These are phyloP conservation scores for Coemansia sp. DNA, from an alignment of 192 early-diverging fungal species.

Conservation along the genomic window DNA sequence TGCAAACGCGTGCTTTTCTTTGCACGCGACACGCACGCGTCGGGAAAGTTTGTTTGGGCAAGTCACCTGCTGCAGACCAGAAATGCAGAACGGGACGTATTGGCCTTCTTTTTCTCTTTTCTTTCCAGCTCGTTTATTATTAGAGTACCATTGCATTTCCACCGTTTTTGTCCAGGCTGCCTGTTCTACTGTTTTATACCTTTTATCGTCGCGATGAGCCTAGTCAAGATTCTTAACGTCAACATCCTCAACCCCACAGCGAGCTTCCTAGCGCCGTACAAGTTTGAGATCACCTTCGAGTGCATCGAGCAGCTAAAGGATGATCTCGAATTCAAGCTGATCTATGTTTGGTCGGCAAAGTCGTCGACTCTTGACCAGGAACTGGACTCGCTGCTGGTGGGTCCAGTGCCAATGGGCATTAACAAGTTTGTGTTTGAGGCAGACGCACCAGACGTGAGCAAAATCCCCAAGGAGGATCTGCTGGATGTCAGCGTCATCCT, in stretches of 20 bases:
- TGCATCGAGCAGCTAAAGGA: conserved; percentile 82
- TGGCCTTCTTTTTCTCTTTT: conserved; percentile 3
- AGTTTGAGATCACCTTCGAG: conserved; percentile 98
- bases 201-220: conserved; percentile 58
- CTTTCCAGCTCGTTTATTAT: background rate
- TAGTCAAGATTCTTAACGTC: conserved; percentile 80
- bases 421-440: conserved; percentile 91
- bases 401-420: conserved; percentile 91
- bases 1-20: background rate
- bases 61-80: background rate
- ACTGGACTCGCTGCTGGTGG: conserved; percentile 92
- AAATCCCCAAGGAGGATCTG: conserved; percentile 78
- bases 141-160: background rate
- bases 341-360: conserved; percentile 92
- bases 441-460: conserved; percentile 67
- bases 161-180: background rate
- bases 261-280: conserved; percentile 75
- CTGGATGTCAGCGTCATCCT: conserved; percentile 90
- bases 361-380: conserved; percentile 81
- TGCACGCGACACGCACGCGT: background rate
- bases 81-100: background rate
- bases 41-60: conserved; percentile 3
- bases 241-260: conserved; percentile 85
- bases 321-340: conserved; percentile 96
- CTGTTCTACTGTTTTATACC: conserved; percentile 4